Base-by-base conservation (phyloP, 495 filamentous ascomycete genomes). In the Chaetomidium leptoderma region DNA sequence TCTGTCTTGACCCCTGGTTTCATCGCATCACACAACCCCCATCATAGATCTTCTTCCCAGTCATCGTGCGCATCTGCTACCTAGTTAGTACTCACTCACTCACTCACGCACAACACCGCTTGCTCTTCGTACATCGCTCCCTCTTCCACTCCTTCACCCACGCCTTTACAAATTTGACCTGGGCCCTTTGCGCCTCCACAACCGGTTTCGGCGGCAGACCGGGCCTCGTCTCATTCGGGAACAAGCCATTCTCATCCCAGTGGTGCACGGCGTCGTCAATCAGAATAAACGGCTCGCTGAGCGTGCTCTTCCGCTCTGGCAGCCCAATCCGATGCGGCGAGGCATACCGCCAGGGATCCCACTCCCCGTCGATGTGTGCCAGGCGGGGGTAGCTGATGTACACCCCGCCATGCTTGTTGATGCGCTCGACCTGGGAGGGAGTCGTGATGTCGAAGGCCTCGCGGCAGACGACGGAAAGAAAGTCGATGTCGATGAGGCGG, bases 371-470 rank as follows among this genome's bases (percentile, higher is more conserved):
- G 48, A 91, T 74, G 53, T 83, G 76, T 17, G 86, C 86, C 7
- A 90, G 77, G 23, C 85, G 79, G 6, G 80, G 76, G 58, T 86
- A 87, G 45, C 77, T 74, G 67, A 88, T 81, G 58, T 76, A 58
- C 60, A 81, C 86, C n/a, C 84, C 85, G 35, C 87, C 87, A 66
- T 86, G 81, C 57, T 82, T 78, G 69, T 90, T 89, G 68, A 89
- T 83, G 14, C 72, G 66, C 4, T 78, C 70, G 0, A 82, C 68
- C 50, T 88, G 66, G 0, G 87, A 73, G 0, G 78, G 76, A 2
- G 66, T 67, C 11, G 75, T 80, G 65, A 90, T 81, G 67, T 84
- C 82, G 79, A 87, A 91, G 4, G 79, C 78, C 10, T 76, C 65
- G 2, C 68, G 61, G 74, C 87, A 90, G 60, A 82, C 71, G 3